phyloP scores from a whole-genome alignment of 2,329 filamentous ascomycete species.

The Exophiala oligosperma region DNA sequence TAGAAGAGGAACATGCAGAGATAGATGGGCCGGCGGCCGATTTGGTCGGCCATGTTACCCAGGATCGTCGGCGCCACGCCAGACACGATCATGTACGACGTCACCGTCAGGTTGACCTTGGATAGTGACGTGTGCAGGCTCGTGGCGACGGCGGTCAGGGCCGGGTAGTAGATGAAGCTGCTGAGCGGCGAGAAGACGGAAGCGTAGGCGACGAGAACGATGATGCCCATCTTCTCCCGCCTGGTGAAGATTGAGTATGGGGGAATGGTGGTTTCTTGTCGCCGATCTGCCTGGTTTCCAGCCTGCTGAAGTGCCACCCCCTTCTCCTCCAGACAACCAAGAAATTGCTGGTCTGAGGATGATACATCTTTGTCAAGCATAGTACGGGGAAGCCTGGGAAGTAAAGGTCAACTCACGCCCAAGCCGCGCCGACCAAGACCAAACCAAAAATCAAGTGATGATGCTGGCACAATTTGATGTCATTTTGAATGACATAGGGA shows the following conservation, averaged over 20 bases:
- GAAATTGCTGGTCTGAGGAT: no score
- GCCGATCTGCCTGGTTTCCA: no score
- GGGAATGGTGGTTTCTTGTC: no score
- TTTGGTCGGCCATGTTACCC: slow-evolving; percentile 34
- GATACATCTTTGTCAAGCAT: no score
- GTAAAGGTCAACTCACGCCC: no score
- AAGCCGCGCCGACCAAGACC: no score
- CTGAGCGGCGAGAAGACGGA: slow-evolving; percentile 5
- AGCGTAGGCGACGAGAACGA: slow-evolving; percentile 4
- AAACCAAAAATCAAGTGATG: no score
- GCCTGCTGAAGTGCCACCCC: no score
- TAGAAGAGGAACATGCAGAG: slow-evolving; percentile 35
- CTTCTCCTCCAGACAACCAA: no score
- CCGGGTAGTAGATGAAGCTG: slow-evolving; percentile 32
- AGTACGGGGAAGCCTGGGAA: no score
- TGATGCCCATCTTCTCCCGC: background rate
- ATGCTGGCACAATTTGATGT: no score
- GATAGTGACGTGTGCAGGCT: slow-evolving; percentile 8
- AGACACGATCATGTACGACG: slow-evolving; percentile 18
- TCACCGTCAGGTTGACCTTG: slow-evolving; percentile 22
- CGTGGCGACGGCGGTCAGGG: slow-evolving; percentile 7
- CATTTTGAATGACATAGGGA: no score
- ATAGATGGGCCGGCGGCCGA: slow-evolving; percentile 35
- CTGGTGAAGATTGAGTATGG: background rate
- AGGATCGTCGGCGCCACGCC: slow-evolving; percentile 35